Evolutionary conservation across 495 filamentous ascomycete genomes (phyloP).

Genomic region (Apiosordaria backusii): DNA sequence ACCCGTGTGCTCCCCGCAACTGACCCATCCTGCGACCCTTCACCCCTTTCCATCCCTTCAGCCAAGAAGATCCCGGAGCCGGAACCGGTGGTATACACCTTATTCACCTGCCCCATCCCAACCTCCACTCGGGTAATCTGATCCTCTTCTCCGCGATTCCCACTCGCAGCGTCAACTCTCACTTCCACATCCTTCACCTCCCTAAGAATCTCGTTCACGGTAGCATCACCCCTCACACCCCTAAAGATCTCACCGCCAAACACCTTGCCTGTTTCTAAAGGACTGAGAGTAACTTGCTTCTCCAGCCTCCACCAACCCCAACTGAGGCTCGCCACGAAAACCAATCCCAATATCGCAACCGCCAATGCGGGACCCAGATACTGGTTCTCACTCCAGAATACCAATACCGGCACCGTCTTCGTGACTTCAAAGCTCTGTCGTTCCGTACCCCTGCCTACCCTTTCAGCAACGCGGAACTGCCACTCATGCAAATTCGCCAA

Average conservation of each 20-base stretch:
- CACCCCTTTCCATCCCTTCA: neutral
- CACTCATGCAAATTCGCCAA: neutral
- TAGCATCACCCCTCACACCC: neutral
- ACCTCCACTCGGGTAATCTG: neutral
- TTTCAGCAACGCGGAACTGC: neutral
- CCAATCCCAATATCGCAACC: neutral
- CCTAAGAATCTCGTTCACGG: neutral
- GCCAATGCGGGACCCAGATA: neutral
- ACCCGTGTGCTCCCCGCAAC: neutral
- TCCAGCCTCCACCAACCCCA: slow-evolving; percentile 6
- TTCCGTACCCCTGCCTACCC: neutral
- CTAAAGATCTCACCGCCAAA: neutral
- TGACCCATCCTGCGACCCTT: neutral
- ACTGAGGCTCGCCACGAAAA: neutral
- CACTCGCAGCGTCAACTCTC: neutral
- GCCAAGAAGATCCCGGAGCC: neutral
- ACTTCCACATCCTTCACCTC: neutral
- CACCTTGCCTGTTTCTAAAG: slow-evolving; percentile 4
- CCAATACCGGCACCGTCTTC: neutral
- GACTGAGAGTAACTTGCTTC: neutral
- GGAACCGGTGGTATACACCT: neutral
- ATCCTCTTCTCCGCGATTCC: neutral
- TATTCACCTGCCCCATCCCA: neutral
- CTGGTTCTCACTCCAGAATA: neutral
- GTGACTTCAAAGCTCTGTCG: neutral